Evolutionary conservation across 2,329 filamentous ascomycete genomes (phyloP).

Genomic region (Cytospora schulzeri): DNA sequence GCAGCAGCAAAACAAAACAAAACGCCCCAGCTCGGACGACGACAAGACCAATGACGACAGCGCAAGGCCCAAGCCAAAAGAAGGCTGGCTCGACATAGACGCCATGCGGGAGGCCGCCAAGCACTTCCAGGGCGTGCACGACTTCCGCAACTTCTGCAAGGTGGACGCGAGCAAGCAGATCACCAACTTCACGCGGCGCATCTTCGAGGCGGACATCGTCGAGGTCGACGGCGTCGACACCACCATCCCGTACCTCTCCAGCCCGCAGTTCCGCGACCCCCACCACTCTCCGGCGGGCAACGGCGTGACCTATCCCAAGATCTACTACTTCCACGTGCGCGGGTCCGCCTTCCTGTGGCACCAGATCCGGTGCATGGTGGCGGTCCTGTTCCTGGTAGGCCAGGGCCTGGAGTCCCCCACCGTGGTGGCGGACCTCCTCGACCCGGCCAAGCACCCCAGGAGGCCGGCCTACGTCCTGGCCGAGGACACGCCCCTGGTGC

Average conservation of each 20-base stretch:
- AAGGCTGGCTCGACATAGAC: constrained; percentile 84
- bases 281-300: constrained; percentile 27
- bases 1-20: neutral
- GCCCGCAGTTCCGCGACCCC: constrained; percentile 46
- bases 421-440: constrained; percentile 73
- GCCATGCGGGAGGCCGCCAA: constrained; percentile 84
- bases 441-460: constrained; percentile 69
- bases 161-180: constrained; percentile 89
- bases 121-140: constrained; percentile 79
- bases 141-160: constrained; percentile 98
- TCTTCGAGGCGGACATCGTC: constrained; percentile 80
- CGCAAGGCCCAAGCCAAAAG: constrained; percentile 42
- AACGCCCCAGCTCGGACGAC: neutral
- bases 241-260: constrained; percentile 58
- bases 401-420: constrained; percentile 80
- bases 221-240: constrained; percentile 60
- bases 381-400: constrained; percentile 86
- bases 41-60: constrained; percentile 30
- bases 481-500: constrained; percentile 82
- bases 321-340: constrained; percentile 86
- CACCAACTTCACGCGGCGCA: constrained; percentile 75
- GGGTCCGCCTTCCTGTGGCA: constrained; percentile 97
- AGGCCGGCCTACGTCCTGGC: constrained; percentile 90
- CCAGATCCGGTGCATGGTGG: constrained; percentile 94
- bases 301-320: constrained; percentile 52